These are phyloP conservation scores for Blastocladiella emersonii DNA, from an alignment of 371 early-diverging fungal genomes.

Conservation along the genomic window DNA sequence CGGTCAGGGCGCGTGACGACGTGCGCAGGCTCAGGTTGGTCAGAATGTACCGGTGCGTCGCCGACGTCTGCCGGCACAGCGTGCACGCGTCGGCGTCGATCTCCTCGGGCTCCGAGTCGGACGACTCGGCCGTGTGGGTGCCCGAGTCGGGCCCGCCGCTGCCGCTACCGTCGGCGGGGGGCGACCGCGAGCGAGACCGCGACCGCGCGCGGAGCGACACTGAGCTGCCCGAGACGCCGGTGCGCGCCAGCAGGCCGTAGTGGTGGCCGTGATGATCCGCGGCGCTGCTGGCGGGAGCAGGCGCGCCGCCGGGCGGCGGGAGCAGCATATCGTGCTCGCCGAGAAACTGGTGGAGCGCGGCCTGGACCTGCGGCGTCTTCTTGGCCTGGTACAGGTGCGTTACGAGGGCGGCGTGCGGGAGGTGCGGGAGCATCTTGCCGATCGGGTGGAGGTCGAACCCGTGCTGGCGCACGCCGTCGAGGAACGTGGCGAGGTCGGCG, in stretches of 20 bases:
- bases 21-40: not conserved
- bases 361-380: not conserved
- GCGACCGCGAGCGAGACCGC: not conserved
- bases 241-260: not conserved
- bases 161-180: not conserved
- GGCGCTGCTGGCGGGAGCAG: too few relatives aligned
- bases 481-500: not conserved
- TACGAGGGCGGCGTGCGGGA: not conserved
- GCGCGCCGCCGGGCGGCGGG: too few relatives aligned
- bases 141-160: not conserved
- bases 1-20: not conserved
- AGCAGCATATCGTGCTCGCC: not conserved
- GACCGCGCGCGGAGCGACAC: not conserved
- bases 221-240: not conserved
- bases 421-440: not conserved
- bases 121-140: not conserved
- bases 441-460: constrained; percentile 4
- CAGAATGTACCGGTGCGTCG: not conserved
- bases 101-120: not conserved
- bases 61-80: not conserved
- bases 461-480: constrained; percentile 3
- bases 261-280: not conserved
- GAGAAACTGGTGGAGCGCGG: not conserved
- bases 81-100: not conserved
- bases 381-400: not conserved